phyloP scores from a whole-genome alignment of 2,329 filamentous ascomycete genomes.

The Triangularia verruculosa region DNA sequence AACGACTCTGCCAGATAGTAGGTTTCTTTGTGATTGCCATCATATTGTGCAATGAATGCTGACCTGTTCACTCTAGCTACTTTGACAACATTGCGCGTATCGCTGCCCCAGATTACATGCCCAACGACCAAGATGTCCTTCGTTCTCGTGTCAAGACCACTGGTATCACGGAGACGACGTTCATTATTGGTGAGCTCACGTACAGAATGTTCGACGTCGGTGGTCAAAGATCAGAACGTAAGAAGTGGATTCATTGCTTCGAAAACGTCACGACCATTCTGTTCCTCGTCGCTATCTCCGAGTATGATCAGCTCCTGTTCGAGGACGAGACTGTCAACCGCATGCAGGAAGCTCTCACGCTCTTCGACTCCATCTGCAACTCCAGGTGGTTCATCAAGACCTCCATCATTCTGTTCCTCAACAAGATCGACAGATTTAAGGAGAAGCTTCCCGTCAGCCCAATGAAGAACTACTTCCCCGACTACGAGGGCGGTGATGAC shows the following conservation, averaged over 20 bases:
- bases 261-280: constrained; percentile 97
- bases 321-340: constrained; percentile 95
- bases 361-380: constrained; percentile 86
- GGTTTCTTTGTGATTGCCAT: constrained; percentile 38
- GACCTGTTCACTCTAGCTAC: constrained; percentile 62
- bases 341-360: constrained; percentile 84
- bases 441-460: constrained; percentile 78
- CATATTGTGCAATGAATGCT: constrained; percentile 26
- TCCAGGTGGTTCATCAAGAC: constrained; percentile 89
- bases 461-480: constrained; percentile 87
- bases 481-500: constrained; percentile 92
- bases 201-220: constrained; percentile 98
- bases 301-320: constrained; percentile 94
- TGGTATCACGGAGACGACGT: constrained; percentile 94
- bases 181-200: constrained; percentile 90
- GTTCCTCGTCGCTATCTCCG: constrained; percentile 93
- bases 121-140: constrained; percentile 91
- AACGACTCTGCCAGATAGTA: constrained; percentile 97
- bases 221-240: constrained; percentile 91
- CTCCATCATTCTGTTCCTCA: constrained; percentile 83
- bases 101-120: constrained; percentile 86
- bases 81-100: constrained; percentile 94
- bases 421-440: constrained; percentile 89
- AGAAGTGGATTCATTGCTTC: constrained; percentile 99
- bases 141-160: constrained; percentile 97